Percentiles rank a stretch among this genome's conserved stretches.
Evolutionary conservation across 2,329 filamentous ascomycete species (phyloP).

Genomic region (Venturia asperata): DNA sequence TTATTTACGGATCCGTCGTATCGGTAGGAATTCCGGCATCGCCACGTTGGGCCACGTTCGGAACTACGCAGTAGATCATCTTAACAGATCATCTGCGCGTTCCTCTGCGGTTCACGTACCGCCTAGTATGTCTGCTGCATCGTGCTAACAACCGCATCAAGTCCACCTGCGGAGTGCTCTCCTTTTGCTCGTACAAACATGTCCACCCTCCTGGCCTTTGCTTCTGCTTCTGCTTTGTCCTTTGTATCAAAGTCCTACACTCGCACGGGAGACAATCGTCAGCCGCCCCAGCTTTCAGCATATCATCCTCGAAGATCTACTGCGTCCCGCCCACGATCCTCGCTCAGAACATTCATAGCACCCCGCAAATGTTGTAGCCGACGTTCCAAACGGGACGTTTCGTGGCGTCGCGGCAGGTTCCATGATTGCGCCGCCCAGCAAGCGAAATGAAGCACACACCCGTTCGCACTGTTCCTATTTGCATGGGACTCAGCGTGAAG

Average conservation of each 20-base stretch:
- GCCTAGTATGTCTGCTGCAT: neutral
- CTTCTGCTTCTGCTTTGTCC: neutral
- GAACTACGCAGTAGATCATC: neutral
- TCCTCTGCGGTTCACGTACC: neutral
- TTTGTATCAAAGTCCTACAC: neutral
- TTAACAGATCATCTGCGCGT: neutral
- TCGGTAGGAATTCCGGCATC: conserved; percentile 1
- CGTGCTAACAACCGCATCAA: neutral
- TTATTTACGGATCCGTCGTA: neutral
- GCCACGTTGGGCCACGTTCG: neutral
- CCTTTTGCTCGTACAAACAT: neutral
- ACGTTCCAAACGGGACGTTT: neutral
- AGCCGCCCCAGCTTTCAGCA: neutral
- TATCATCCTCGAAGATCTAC: neutral
- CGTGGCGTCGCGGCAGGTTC: neutral
- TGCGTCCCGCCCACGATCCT: neutral
- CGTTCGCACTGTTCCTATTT: neutral
- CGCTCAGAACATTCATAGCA: neutral
- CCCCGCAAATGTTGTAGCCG: conserved; percentile 3
- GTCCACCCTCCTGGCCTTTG: neutral
- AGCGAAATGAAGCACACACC: neutral
- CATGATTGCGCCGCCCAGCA: neutral
- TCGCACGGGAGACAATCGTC: neutral
- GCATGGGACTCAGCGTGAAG: neutral
- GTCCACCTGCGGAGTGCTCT: neutral